Evolutionary conservation across 2,329 filamentous ascomycete species (phyloP), one percentile per base, ranked within the genome.

Genomic region (Dryadomyces quercivorus): DNA sequence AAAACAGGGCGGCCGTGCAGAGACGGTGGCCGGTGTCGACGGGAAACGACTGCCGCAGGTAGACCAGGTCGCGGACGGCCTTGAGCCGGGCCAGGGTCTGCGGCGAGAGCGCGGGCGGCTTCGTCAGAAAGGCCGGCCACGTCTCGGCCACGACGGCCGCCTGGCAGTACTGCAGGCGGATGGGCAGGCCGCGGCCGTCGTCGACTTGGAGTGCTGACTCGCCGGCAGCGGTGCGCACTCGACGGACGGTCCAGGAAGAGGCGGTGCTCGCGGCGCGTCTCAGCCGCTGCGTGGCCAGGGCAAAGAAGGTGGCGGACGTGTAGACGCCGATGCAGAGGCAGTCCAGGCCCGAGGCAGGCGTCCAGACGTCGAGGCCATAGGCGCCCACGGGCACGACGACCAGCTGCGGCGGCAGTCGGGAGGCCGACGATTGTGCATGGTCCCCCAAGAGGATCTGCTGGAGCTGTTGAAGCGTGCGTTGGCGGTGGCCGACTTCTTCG

Each of bases 151-250:
- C 68, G 34, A 69, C 68, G 2, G 73, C 68, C 1, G 82, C 78
- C 6, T 80, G 74, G 59, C 81, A 85, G 63, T 87, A 87, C 57
- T 85, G 82, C 50, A 88, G 66, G 62, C 86, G 80, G 61, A 84
- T 72, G 57, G 73, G 80, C 60, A 85, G 69, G 10, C 72, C 76
- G 4, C 67, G 63, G n/a, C 26, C 26, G 26, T 85, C 69, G 45
- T 77, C 75, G 5, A 86, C 66, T 60, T 86, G 81, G 5, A 86
- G 70, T 78, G 84, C 85, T 1, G 75, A 81, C 10, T 40, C 36
- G 9, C 81, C 81, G 0, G 77, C 75, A 50, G 73, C 73, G 2
- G 80, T 75, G 49, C 77, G 75, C 9, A 84, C 78, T 51, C 75
- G 76, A 45, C 81, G 74, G 16, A 84, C 61, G 12, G 85, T 69